Evolutionary conservation across 2,329 filamentous ascomycete species (phyloP).

Genomic region (Alternaria sp.): DNA sequence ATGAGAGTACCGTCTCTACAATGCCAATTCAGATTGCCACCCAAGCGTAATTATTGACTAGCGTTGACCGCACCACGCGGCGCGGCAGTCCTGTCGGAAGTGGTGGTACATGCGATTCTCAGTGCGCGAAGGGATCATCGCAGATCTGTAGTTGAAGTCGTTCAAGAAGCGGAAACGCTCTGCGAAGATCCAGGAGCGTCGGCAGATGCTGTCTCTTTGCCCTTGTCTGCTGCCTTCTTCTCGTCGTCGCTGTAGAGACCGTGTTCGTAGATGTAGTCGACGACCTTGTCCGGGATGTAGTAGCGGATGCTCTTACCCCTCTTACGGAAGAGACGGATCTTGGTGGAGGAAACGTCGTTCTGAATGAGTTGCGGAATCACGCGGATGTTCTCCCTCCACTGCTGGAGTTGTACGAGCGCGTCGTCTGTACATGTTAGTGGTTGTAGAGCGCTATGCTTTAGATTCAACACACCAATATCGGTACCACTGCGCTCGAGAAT

Average conservation of each 20-base stretch:
- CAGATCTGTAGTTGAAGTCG: background rate
- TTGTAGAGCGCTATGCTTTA: background rate
- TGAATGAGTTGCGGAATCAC: constrained; percentile 89
- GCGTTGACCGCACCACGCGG: constrained; percentile 6
- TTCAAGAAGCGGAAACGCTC: constrained; percentile 26
- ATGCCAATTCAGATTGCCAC: constrained; percentile 12
- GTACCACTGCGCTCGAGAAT: constrained; percentile 89
- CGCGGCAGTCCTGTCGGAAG: constrained; percentile 32
- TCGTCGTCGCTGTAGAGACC: constrained; percentile 50
- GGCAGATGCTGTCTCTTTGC: constrained; percentile 38
- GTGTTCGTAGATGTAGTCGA: constrained; percentile 53
- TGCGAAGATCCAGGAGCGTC: constrained; percentile 36
- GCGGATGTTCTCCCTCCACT: constrained; percentile 85
- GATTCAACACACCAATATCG: constrained; percentile 65
- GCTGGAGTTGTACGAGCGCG: constrained; percentile 80
- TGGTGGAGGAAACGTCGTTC: constrained; percentile 82
- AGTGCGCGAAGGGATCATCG: background rate
- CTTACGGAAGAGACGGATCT: constrained; percentile 77
- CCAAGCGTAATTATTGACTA: constrained; percentile 6
- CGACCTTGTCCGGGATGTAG: constrained; percentile 51
- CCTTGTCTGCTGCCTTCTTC: constrained; percentile 47
- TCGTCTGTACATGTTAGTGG: constrained; percentile 64
- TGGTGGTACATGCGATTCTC: constrained; percentile 8
- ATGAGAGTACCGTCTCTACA: constrained; percentile 12
- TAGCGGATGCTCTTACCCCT: constrained; percentile 53